These are phyloP conservation scores for Pichia terricola DNA, from an alignment of 1,139 yeast genomes.

Conservation along the genomic window DNA sequence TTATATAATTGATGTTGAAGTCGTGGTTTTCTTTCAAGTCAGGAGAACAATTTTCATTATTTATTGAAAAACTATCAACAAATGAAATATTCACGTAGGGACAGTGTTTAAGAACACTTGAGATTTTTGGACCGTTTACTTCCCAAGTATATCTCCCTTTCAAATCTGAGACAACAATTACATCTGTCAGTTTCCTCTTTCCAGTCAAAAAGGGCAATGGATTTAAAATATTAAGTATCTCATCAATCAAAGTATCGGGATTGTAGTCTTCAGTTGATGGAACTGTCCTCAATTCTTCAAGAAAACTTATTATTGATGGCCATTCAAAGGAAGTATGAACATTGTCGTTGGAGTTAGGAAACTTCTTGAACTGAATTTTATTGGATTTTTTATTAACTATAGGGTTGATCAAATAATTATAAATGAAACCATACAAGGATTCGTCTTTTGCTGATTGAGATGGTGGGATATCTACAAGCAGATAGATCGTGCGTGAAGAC, in stretches of 20 bases:
- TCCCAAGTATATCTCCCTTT: constrained; percentile 5
- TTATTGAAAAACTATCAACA: neutral
- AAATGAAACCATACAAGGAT: constrained; percentile 2
- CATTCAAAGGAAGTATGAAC: neutral
- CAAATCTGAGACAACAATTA: constrained; percentile 5
- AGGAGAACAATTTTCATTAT: neutral
- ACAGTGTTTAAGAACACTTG: no score
- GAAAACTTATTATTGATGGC: neutral
- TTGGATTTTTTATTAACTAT: constrained; percentile 4
- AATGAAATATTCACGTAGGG: no score
- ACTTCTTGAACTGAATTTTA: constrained; percentile 2
- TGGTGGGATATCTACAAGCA: constrained; percentile 4
- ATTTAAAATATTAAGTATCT: constrained; percentile 1
- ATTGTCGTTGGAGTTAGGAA: neutral
- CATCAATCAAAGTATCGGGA: neutral
- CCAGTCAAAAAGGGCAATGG: neutral
- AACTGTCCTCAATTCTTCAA: neutral
- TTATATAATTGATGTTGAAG: no score
- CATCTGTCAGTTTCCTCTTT: neutral
- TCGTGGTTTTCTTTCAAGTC: neutral
- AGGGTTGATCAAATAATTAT: constrained; percentile 7
- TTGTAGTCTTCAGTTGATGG: neutral
- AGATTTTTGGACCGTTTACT: no score
- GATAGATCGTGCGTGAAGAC: constrained; percentile 6
- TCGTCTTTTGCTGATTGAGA: neutral